Base-by-base conservation (phyloP, 129 eudicot species). In the carrot (Daucus carota) region DNA sequence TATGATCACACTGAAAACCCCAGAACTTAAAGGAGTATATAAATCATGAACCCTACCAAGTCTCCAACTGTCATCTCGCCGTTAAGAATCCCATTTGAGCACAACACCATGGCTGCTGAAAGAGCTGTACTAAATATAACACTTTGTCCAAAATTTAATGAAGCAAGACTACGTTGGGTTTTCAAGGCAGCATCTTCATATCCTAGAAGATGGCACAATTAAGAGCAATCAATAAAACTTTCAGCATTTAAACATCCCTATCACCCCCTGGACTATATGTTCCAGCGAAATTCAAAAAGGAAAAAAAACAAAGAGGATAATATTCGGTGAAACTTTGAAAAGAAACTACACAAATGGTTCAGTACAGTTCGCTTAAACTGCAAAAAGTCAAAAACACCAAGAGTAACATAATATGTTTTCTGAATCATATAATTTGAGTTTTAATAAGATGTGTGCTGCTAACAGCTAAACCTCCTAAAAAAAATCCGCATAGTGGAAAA, bases 131-230 rank as follows among this genome's bases (percentile, higher is more conserved):
- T 93, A 79, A 93, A 93, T 76, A 90, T 80, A 79, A 87, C 79
- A 82, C 81, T 87, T 84, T 93, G 98, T 45, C 98, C 98, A 80
- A 93, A 93, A 82, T 93, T 93, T 75, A 93, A 83, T 74, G 73
- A 83, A 74, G 98, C 98, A 84, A 93, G 97, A 87, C 98, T 93
- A 17, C 82, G 85, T 75, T 93, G 98, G 50, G 98, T 93, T 84
- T 89, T 86, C 71, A 93, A 77, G 66, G 98, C 98, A 87, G 98
- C 98, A 84, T 89, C 93, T 83, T 91, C 98, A 83, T 86, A 93
- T 62, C 86, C 98, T 93, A 86, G 65, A 83, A 70, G 65, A 77
- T 57, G 20, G 71, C 24, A 81, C 45, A 13, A 76, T 42, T 72
- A 70, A 60, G 60, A 11, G 20, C 5, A 75, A 52, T 50, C 42